Base-by-base conservation (phyloP, 257 asterid genomes). In the Leonotis leonurus region DNA sequence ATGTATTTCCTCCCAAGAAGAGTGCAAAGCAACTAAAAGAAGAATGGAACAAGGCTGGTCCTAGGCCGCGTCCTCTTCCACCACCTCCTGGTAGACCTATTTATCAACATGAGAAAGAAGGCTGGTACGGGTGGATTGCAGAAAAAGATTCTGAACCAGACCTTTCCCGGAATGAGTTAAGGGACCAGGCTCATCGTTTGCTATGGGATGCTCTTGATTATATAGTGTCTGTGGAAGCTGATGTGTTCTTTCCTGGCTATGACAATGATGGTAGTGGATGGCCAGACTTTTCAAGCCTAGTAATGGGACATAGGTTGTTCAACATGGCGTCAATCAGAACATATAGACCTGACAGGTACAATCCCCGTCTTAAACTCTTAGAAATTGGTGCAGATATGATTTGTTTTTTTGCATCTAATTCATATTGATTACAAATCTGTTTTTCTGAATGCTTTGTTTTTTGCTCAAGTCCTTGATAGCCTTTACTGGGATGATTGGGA, bases 11-110 rank as follows among this genome's bases (percentile, higher is more conserved):
- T 43, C 87, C 81, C 4, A 70, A 73, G 68, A 82, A 89, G 80
- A 93, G 85, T 62, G 72, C 73, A 43, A 78, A 77, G 73, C 88
- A 87, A 80, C 70, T 78, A 52, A 85, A 83, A 78, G 82, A 77
- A 65, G 99, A 85, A 60, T 93, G 99, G 99, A 82, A 93, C 67
- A 93, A 81, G 69, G 94, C 94, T 41, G 99, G 97, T 8, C 97
- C 97, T 26, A 91, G 97, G 29, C 99, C 99, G 36, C 81, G 99
- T 71, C 95, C 99, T 49, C 94, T 93, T 75, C 99, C 99, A 61
- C 99, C 99, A 1, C 99, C 96, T 73, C 97, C 99, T 3, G 92
- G 64, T 37, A 86, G 99, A 24, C 97, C 99, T 43, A 75, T 93
- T 56, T 93, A 93, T 80, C 84, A 75, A 21, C 99, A 87, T 40